Evolutionary conservation across 306 rosid genomes (phyloP), one percentile per base, ranked within the genome.

Genomic region (Cucurbita argyrosperma): DNA sequence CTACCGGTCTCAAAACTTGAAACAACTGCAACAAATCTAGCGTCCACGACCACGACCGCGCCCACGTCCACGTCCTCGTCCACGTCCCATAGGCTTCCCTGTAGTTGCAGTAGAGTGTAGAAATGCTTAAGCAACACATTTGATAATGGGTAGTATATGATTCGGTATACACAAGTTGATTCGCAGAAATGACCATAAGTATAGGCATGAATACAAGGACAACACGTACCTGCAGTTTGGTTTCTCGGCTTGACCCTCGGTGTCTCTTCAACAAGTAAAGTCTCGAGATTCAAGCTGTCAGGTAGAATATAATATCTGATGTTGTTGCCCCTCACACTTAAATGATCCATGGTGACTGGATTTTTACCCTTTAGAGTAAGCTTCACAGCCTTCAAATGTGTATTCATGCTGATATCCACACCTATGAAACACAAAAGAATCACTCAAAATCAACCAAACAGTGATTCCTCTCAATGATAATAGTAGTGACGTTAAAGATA

Each of bases 161-260:
- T 47, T 46, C 50, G 2, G 15, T 18, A 67, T 19, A 43, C 12
- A 67, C 72, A 65, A 65, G 4, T 42, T 18, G 53, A 65, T 10
- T 67, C 3, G 37, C 73, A 9, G 49, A 26, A 16, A 16, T 19
- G 54, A 4, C 40, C 55, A 45, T 74, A 65, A 35, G 60, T 23
- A 10, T 16, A 55, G 40, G 59, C 53, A 19, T n/a, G 12, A 55
- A 38, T 49, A 18, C 46, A 58, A 61, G 74, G 39, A 57, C n/a
- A 66, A 59, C 35, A 23, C 57, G 76, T 84, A 90, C 98, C 98
- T 23, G 98, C 98, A 81, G 96, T 88, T 54, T 96, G 91, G 82
- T 90, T 92, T 87, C 88, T 92, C 63, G 98, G 96, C 83, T 92
- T 92, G 83, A 92, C 90, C 79, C 96, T 82, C 9, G 98, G 96